Base-by-base conservation (phyloP, 768 basidiomycete genomes). In the Phylloporus sp. region DNA sequence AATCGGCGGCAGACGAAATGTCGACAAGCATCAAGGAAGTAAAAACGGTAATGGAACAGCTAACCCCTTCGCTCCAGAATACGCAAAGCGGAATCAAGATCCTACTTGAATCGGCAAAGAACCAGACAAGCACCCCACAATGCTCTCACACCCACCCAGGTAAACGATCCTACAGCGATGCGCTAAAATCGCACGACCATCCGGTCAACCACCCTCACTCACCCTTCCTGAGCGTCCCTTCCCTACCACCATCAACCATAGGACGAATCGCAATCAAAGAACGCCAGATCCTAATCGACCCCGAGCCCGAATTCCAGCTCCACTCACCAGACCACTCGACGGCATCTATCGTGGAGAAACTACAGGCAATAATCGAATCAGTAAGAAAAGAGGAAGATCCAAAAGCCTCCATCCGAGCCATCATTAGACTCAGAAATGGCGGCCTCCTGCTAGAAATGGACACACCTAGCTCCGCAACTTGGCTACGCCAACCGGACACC, bases 321-420 rank as follows among this genome's bases (percentile, higher is more conserved):
- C 23, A 34, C 32, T 1, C 14, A 0, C 0, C 21, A 0, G 5
- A 21, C 3, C 32, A 26, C 3, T 4, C 32, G 2, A 26, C 17
- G 0, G 2, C 42, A 0, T 1, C 0, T 6, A 34, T 43, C 0
- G 32, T 13, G 0, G 9, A n/a, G 0, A 13, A 9, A 0, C 6
- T 34, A 2, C 17, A 34, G 9, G 4, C 0, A 0, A 26, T 43
- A 2, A 11, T 43, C 3, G 5, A 24, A 0, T 1, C 6, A 1
- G 34, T 43, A n/a, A 24, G 8, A 2, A 7, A 26, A 1, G 7
- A 18, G 0, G 17, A 24, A 0, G 3, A 15, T 14, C 23, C 24
- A 4, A 2, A 3, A 2, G 6, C 26, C 0, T 3, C 1, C 11
- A 31, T 43, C 26, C 32, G 14, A 10, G 44, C 46, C 1, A 15